Conservation (phyloP, 2,329 filamentous ascomycete species). For the Trichoderma cornu-damae region DNA sequence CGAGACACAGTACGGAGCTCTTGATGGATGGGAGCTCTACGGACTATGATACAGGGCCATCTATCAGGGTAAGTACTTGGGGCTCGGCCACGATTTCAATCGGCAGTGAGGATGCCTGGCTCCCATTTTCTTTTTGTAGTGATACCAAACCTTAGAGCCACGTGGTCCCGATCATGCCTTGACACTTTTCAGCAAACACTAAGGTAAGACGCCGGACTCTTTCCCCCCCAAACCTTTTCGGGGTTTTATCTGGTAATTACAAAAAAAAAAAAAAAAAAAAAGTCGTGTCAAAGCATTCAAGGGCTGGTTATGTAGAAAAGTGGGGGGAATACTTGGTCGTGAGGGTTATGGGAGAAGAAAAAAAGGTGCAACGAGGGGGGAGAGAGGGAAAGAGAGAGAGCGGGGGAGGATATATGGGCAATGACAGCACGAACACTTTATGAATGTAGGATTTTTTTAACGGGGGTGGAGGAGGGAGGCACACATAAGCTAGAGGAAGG, state of each 20-base stretch:
- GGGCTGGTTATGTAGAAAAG: constrained; percentile 16
- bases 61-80: not conserved
- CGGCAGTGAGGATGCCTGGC: not conserved
- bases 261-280: not conserved
- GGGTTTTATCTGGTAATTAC: constrained; percentile 13
- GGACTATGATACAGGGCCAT: constrained; percentile 45
- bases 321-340: not conserved
- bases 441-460: constrained; percentile 3
- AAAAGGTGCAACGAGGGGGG: not conserved
- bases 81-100: not conserved
- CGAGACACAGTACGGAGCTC: constrained; percentile 26
- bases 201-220: constrained; percentile 11
- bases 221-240: not conserved
- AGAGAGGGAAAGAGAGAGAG: not conserved
- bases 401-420: not conserved
- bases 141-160: constrained; percentile 27
- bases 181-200: not conserved
- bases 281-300: not conserved
- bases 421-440: not conserved
- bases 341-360: not conserved
- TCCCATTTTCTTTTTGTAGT: constrained; percentile 23
- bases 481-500: not conserved
- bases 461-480: not conserved
- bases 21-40: constrained; percentile 63
- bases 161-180: constrained; percentile 17